Evolutionary conservation across 1,284 basidiomycete species (phyloP).

Genomic region (Cryptococcus depauperatus): DNA sequence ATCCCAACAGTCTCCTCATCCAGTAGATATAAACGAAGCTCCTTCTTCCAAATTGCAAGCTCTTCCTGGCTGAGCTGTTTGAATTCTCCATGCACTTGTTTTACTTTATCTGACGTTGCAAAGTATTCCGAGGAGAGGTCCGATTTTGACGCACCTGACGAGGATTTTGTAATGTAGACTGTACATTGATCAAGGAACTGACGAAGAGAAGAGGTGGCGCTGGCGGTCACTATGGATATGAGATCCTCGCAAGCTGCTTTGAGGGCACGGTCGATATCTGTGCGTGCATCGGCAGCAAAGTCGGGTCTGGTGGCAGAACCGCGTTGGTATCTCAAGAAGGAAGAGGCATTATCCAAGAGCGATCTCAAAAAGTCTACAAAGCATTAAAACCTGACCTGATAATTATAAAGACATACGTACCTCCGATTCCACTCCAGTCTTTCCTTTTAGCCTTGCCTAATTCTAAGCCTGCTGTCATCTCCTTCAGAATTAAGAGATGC

Average conservation of each 20-base stretch:
- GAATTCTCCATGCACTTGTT: constrained; percentile 53
- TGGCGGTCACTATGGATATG: constrained; percentile 57
- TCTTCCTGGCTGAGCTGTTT: constrained; percentile 48
- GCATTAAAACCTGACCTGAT: not conserved
- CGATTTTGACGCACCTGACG: constrained; percentile 23
- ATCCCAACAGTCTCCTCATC: constrained; percentile 68
- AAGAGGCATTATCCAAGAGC: constrained; percentile 60
- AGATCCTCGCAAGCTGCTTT: constrained; percentile 72
- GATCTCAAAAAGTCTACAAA: constrained; percentile 60
- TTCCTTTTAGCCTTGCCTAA: constrained; percentile 36
- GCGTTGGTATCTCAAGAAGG: constrained; percentile 52
- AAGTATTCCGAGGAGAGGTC: constrained; percentile 50
- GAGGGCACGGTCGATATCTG: constrained; percentile 75
- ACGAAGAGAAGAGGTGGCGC: constrained; percentile 51
- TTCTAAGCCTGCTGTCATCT: constrained; percentile 65
- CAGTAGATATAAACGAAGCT: constrained; percentile 65
- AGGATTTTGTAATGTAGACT: constrained; percentile 31
- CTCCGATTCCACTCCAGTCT: constrained; percentile 47
- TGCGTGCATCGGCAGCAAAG: constrained; percentile 45
- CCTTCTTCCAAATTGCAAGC: constrained; percentile 52
- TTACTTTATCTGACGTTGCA: constrained; percentile 45
- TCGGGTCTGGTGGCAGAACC: constrained; percentile 16
- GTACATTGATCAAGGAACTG: constrained; percentile 54
- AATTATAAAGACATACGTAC: constrained; percentile 18
- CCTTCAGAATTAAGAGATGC: constrained; percentile 83